Base-by-base conservation (phyloP, 192 early-diverging fungal species). In the Umbelopsis isabellina region DNA sequence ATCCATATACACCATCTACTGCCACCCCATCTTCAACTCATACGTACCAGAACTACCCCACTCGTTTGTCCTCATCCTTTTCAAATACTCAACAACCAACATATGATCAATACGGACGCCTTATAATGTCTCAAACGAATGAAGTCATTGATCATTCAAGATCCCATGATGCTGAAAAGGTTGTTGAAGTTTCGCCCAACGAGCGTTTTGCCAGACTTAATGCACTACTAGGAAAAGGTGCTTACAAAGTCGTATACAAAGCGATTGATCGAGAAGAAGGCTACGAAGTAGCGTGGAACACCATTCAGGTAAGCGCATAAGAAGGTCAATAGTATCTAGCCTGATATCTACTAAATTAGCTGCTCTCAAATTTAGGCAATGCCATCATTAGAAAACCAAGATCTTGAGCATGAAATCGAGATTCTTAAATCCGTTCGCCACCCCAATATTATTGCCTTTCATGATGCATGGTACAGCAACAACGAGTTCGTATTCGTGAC, bases 231-330 rank as follows among this genome's bases (percentile, higher is more conserved):
- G 93, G 93, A 51, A 89, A 88, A 72, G 93, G 93, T 6, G 93
- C 93, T 1, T 93, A 93, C 73, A 95, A 95, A 71, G 83, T 88
- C 64, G 93, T 95, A 22, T 95, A 85, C 71, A 91, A 90, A 66
- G 91, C 90, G 37, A 88, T 93, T 77, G 93, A 95, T 70, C 85
- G 89, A 58, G 92, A 95, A 68, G 91, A 93, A 74, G 93, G 92
- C 21, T 85, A 92, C 16, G 93, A 95, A 77, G 92, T 95, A 6
- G 93, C 93, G n/a, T 95, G 93, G 93, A 94, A 93, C 72, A 70
- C 76, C 6, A 91, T 90, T 78, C 91, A 92, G 79, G 82, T 92
- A 27, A 81, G 85, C 25, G 72, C 90, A 79, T 23, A 76, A 79
- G 33, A 74, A 81, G 16, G 71, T 68, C 3, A 71, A 78, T 73